Evolutionary conservation across 2,329 filamentous ascomycete genomes (phyloP).

Genomic region (Colletotrichum eleusines): DNA sequence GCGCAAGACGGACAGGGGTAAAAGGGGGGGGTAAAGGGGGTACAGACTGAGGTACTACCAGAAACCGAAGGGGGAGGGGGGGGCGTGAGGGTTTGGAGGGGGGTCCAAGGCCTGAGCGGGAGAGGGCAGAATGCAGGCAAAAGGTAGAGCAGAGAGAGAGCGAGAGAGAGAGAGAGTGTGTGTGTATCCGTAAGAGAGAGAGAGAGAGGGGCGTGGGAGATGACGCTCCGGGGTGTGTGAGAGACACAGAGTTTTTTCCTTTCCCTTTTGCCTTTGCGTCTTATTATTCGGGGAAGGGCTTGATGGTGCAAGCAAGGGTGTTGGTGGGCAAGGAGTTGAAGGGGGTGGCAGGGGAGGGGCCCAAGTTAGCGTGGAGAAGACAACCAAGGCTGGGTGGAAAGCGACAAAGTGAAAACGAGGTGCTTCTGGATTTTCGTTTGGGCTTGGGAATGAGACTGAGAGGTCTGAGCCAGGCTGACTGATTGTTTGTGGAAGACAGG

Average conservation of each 20-base stretch:
- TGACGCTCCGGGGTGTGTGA: conserved; percentile 29
- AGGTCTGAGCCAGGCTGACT: not conserved
- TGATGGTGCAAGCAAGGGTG: conserved; percentile 38
- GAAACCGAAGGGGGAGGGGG: conserved; percentile 8
- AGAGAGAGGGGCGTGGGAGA: conserved; percentile 39
- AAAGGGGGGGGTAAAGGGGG: too few relatives aligned
- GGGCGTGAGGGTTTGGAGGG: not conserved
- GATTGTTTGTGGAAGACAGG: not conserved
- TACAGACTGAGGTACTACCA: conserved; percentile 15
- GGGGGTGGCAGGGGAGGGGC: not conserved
- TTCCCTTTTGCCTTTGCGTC: conserved; percentile 38
- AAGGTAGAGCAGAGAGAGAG: not conserved
- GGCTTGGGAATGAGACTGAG: not conserved
- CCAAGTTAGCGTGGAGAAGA: conserved; percentile 17
- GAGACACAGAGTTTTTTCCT: conserved; percentile 23
- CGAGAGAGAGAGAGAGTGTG: not conserved
- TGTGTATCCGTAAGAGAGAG: too few relatives aligned
- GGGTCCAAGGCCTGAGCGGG: conserved; percentile 16
- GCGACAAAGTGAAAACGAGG: not conserved
- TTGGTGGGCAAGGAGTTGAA: conserved; percentile 29
- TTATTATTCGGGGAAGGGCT: conserved; percentile 37
- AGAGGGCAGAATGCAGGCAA: conserved; percentile 20
- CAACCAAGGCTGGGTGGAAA: conserved; percentile 1
- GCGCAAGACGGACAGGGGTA: conserved; percentile 11
- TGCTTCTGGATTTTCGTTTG: not conserved